Evolutionary conservation across 306 rosid genomes (phyloP), one percentile per base, ranked within the genome.

Genomic region (Astragalus glycyphyllos): DNA sequence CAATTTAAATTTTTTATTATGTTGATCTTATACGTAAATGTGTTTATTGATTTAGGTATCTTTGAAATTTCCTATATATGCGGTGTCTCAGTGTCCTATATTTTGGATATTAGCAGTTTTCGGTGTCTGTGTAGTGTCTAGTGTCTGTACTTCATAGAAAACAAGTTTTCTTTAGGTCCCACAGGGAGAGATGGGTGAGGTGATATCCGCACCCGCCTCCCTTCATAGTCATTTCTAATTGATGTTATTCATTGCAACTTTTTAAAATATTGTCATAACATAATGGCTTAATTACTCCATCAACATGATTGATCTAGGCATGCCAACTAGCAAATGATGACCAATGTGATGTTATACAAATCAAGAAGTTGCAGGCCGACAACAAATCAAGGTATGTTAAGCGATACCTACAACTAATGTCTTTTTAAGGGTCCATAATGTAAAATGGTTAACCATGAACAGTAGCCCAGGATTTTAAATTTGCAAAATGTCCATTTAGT

Each of bases 341-440:
- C 49, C 89, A 87, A 46, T 85, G 97, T 79, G 96, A 91, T 56
- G 93, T 91, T 72, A 76, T 82, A 47, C 71, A 88, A 78, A 93
- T 91, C 67, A 96, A 87, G 49, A 68, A 82, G 77, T 79, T 74
- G 16, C 76, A 50, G 37, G 79, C 77, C 64, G 80, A 55, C 77
- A 79, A 74, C 75, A 76, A 37, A 17, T 9, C 89, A 12, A 85
- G 90, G 97, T 90, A 69, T 35, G 51, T 8, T 82, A 60, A 17
- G 8, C 20, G 14, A 3, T 34, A 9, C 11, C 31, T 26, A 1
- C 31, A 3, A 26, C 37, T 7, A 15, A 15, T 17, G 58, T 17
- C 20, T n/a, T 17, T 49, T 49, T 17, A 15, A 49, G 26, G 9
- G 56, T 7, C 14, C 3, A 42, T 23, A 42, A 8, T 49, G 13